Evolutionary conservation across 768 basidiomycete species (phyloP), one percentile per base, ranked within the genome.

Genomic region (Boletus speciosus): DNA sequence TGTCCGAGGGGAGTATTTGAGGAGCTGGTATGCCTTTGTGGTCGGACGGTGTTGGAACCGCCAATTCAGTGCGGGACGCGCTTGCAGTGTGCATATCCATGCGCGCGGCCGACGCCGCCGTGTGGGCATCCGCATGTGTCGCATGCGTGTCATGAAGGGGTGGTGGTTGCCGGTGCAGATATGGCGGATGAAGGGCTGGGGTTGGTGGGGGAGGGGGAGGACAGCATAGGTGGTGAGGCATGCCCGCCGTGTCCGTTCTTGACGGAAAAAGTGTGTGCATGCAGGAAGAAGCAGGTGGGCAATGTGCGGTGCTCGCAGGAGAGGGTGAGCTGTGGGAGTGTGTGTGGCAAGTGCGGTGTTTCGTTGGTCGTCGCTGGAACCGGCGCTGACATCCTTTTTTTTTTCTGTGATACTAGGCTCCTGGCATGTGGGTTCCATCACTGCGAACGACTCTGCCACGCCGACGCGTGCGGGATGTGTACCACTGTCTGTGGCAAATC

Each of bases 241-340:
- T 99, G 97, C 67, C 96, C 96, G 1, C 90, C 93, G 0, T 99
- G 97, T 62, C 84, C 88, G 2, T 86, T 84, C 68, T 74, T 99
- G 41, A 85, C 88, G 0, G 76, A 74, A 27, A 94, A 93, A 67
- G 61, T 66, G 7, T 99, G 97, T 67, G 91, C 90, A 0, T 99
- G 97, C 66, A 91, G 93, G 25, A 93, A 95, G 78, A 88, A 85
- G 65, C 72, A 72, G 36, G 78, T 98, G 4, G 79, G 77, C 42
- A 92, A 98, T 63, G 79, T 94, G 11, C 76, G 83, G 35, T 99
- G 97, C 67, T 90, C 93, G 2, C 82, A 89, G 64, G 88, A 80
- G 61, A 71, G 69, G 12, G 86, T 99, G 6, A 85, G 81, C 0
- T 99, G 97, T 66, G 97, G 96, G 8, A 80, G 75, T 25, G 70